Conservation (phyloP, 1,139 yeast species). For the Hansenula sp. region DNA sequence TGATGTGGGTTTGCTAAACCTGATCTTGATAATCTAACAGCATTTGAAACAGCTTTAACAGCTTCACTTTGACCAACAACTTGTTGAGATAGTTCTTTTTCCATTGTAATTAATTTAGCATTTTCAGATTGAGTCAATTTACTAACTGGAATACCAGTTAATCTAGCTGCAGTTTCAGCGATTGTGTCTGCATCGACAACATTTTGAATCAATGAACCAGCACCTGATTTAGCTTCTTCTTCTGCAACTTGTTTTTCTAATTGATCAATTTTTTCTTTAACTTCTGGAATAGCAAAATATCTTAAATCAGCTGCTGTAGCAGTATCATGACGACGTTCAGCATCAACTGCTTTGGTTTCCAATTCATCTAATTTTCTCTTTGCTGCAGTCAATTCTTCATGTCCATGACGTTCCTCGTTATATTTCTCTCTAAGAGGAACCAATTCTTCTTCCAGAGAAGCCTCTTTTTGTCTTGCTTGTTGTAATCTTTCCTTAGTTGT, state of each 20-base stretch:
- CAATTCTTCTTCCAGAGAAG: slow-evolving; percentile 79
- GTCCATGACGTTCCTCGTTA: slow-evolving; percentile 85
- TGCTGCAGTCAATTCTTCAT: slow-evolving; percentile 82
- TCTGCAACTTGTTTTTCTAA: slow-evolving; percentile 76
- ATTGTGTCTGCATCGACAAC: slow-evolving; percentile 92
- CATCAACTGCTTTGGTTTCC: slow-evolving; percentile 89
- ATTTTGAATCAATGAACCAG: slow-evolving; percentile 70
- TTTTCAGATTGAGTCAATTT: slow-evolving; percentile 95
- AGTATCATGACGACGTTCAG: slow-evolving; percentile 94
- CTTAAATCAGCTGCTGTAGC: slow-evolving; percentile 94
- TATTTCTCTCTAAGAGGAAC: slow-evolving; percentile 84
- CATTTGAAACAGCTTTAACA: slow-evolving; percentile 92
- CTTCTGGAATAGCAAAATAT: slow-evolving; percentile 95
- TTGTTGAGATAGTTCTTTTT: slow-evolving; percentile 68
- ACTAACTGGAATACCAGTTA: slow-evolving; percentile 98
- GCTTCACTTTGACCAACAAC: slow-evolving; percentile 98
- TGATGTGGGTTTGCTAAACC: slow-evolving; percentile 95
- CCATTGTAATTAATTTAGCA: slow-evolving; percentile 91
- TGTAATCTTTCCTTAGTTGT: slow-evolving; percentile 83
- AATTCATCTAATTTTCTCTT: slow-evolving; percentile 90
- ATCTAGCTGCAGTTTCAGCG: slow-evolving; percentile 94
- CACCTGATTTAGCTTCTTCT: slow-evolving; percentile 60
- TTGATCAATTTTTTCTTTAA: slow-evolving; percentile 67
- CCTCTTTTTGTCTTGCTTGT: slow-evolving; percentile 73
- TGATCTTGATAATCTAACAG: slow-evolving; percentile 89